Evolutionary conservation across 2,329 filamentous ascomycete genomes (phyloP), one percentile per base, ranked within the genome.

Genomic region (Fusarium sp.): DNA sequence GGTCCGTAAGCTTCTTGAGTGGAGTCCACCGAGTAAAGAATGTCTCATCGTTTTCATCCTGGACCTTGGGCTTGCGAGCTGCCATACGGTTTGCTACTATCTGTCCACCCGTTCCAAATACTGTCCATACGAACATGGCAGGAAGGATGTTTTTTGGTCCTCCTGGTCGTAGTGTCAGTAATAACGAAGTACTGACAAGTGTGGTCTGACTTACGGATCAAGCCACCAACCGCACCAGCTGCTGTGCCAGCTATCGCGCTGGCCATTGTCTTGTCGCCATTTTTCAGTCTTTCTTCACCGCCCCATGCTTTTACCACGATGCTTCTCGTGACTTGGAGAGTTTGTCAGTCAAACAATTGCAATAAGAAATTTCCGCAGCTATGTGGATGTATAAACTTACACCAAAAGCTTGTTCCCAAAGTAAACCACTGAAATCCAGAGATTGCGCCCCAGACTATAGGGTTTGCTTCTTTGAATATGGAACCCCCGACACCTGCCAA

Each of bases 341-440:
- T 15, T 9, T 27, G 55, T 75, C 30, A 74, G 65, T 46, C 53
- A 5, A 35, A 22, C 20, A 25, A 5, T 14, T 25, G 9, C 19
- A 40, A 20, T 9, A 14, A 40, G 20, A 32, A 2, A 27, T 43
- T 19, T 5, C 27, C 23, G 7, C 6, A n/a, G 58, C 22, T 27
- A 19, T 25, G 20, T 13, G 22, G 60, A 25, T 25, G 51, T 19
- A 17, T 33, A 2, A 41, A 79, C 87, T 74, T 82, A 89, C 91
- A 90, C 84, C 90, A 95, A 76, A 90, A 97, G 17, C 88, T 91
- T 46, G 86, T 88, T 35, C 93, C 93, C 39, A 96, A 84, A 41
- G 87, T 85, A 78, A 93, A 93, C 87, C 92, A 97, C 80, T 97
- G 93, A 40, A 92, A 82, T 19, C 92, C 91, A 22, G 90, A 89